These are phyloP conservation scores for Solanum pinnatisectum DNA, from an alignment of 257 asterid species.

Conservation along the genomic window DNA sequence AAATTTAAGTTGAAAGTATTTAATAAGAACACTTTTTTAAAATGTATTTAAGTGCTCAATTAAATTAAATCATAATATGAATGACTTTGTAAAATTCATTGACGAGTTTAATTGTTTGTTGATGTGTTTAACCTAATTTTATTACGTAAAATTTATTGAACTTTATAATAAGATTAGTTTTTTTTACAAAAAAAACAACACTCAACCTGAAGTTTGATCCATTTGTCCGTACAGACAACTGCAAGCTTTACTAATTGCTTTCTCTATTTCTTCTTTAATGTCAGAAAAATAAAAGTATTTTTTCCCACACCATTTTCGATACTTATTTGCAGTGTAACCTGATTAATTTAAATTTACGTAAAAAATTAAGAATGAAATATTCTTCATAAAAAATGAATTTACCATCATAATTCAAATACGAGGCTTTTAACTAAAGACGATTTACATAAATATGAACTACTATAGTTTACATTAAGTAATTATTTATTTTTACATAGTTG, in stretches of 20 bases:
- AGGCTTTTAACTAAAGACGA: background rate
- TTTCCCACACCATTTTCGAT: background rate
- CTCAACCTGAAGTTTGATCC: background rate
- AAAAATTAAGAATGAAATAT: background rate
- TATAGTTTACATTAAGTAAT: background rate
- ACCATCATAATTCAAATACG: background rate
- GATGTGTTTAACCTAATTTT: background rate
- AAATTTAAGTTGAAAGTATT: background rate
- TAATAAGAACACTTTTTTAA: background rate
- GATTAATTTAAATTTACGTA: background rate
- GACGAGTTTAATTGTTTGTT: background rate
- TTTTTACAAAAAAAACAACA: background rate
- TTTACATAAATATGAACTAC: background rate
- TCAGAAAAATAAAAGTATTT: background rate
- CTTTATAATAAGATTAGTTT: background rate
- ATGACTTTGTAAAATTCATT: background rate
- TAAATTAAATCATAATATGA: background rate
- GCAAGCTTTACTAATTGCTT: background rate
- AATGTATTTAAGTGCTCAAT: background rate
- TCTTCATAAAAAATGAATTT: background rate
- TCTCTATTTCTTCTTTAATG: background rate
- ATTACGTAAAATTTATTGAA: background rate
- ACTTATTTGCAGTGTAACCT: background rate
- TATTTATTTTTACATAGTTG: background rate
- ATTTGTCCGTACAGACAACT: background rate